A percentile compares a stretch with the other conserved stretches of the same genome.
phyloP scores from a whole-genome alignment of 108 stramenopile genomes.

The Nitzschia sp. region DNA sequence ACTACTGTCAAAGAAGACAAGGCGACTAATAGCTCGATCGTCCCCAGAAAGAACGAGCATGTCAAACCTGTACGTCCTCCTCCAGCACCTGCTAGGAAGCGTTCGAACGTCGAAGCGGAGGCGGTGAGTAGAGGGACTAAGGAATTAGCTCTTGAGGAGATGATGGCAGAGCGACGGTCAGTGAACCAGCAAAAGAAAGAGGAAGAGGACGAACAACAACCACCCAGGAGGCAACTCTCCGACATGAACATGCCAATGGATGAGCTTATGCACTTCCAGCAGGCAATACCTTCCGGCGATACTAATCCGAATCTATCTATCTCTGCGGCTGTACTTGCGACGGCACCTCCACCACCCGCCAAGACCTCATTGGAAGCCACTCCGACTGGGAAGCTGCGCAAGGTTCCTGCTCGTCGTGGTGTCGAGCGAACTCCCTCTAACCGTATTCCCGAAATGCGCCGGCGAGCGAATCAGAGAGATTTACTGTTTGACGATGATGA shows the following conservation, averaged over 20 bases:
- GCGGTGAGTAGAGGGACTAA: background rate
- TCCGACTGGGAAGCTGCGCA: background rate
- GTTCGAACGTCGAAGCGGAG: background rate
- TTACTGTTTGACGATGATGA: conserved; percentile 23
- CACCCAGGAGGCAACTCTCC: background rate
- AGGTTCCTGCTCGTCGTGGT: background rate
- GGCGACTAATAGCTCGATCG: background rate
- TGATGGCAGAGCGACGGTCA: background rate
- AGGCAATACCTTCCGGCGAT: too few species aligned
- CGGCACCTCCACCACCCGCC: background rate
- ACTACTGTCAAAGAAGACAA: too few species aligned
- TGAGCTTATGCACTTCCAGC: background rate
- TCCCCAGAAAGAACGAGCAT: background rate
- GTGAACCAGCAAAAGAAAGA: background rate
- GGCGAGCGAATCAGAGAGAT: conserved; percentile 12
- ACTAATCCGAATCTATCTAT: background rate
- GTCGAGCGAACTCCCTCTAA: conserved; percentile 7
- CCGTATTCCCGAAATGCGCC: conserved; percentile 33
- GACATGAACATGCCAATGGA: conserved; percentile 12
- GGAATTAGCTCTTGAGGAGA: conserved; percentile 6
- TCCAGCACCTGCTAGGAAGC: background rate
- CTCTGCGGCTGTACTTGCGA: background rate
- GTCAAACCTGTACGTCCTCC: background rate
- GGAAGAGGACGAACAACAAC: background rate
- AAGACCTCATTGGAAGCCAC: background rate